phyloP scores from a whole-genome alignment of 768 basidiomycete species.

The Plicaturopsis crispa region DNA sequence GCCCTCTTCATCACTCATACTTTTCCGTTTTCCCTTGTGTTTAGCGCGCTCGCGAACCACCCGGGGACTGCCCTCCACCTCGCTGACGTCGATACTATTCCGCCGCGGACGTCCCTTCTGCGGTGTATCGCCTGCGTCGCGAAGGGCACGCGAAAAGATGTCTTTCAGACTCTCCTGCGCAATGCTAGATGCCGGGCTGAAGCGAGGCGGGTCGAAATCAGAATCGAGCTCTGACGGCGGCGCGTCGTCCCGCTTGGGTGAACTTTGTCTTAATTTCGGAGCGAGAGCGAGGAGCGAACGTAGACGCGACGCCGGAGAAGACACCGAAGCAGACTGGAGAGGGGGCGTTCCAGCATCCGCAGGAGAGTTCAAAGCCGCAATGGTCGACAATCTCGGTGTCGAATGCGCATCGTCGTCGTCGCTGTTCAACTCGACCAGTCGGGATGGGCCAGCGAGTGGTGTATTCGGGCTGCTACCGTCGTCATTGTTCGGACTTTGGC shows the following conservation, averaged over 20 bases:
- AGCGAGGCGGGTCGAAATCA: conserved; percentile 6
- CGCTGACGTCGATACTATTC: conserved; percentile 55
- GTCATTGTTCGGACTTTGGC: not conserved
- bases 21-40: conserved; percentile 46
- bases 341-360: not conserved
- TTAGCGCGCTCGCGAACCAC: conserved; percentile 31
- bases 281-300: conserved; percentile 30
- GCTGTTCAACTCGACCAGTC: not conserved
- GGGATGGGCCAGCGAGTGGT: not conserved
- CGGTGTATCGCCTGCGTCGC: conserved; percentile 59
- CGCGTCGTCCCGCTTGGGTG: not conserved
- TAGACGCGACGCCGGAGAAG: conserved; percentile 32
- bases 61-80: conserved; percentile 47
- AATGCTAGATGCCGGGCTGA: conserved; percentile 23
- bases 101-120: conserved; percentile 42
- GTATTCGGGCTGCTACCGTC: not conserved
- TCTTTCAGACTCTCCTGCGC: conserved; percentile 54
- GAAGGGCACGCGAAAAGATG: conserved; percentile 59
- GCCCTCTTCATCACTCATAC: conserved; percentile 62
- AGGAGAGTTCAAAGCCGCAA: not conserved
- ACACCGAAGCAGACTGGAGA: too few species aligned
- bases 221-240: conserved; percentile 21
- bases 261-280: conserved; percentile 6
- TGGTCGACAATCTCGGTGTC: not conserved
- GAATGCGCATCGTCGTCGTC: not conserved